Conservation (phyloP, 352 stramenopile species). For the Peronospora tabacina region DNA sequence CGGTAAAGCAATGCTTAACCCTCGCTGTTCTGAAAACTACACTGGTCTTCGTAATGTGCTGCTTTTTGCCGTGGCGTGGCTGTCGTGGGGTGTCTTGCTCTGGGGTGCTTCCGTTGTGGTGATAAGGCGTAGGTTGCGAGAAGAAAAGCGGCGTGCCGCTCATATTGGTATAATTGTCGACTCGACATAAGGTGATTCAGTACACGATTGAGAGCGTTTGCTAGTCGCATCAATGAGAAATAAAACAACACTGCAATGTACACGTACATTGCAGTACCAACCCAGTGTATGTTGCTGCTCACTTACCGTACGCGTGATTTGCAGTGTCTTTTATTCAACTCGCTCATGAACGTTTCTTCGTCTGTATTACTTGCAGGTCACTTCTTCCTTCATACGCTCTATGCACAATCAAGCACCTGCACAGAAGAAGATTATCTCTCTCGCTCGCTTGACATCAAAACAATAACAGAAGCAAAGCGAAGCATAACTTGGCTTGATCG, state of each 20-base stretch:
- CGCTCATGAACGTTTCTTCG: slow-evolving; percentile 6
- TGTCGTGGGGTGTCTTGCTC: slow-evolving; percentile 60
- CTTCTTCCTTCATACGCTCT: slow-evolving; percentile 6
- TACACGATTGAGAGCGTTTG: neutral
- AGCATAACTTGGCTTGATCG: slow-evolving; percentile 5
- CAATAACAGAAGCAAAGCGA: slow-evolving; percentile 23
- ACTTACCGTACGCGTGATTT: neutral
- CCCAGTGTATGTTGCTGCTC: slow-evolving; percentile 8
- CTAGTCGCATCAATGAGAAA: slow-evolving; percentile 10
- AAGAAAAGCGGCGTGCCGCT: slow-evolving; percentile 18
- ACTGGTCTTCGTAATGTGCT: slow-evolving; percentile 59
- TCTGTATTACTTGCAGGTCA: slow-evolving; percentile 20
- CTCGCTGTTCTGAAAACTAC: slow-evolving; percentile 50
- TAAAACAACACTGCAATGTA: slow-evolving; percentile 1
- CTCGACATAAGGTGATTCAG: slow-evolving; percentile 16
- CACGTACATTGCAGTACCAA: neutral
- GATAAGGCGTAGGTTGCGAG: slow-evolving; percentile 25
- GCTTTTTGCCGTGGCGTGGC: slow-evolving; percentile 67
- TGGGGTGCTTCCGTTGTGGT: slow-evolving; percentile 49
- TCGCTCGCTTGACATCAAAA: slow-evolving; percentile 22
- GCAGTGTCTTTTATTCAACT: neutral
- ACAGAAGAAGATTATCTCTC: neutral
- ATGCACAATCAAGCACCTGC: slow-evolving; percentile 12
- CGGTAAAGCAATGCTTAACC: slow-evolving; percentile 53
- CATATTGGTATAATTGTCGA: slow-evolving; percentile 14